Percentiles rank a stretch among this genome's conserved stretches.
phyloP scores from a whole-genome alignment of 2,329 filamentous ascomycete genomes.

The Tolypocladium pustulatum region DNA sequence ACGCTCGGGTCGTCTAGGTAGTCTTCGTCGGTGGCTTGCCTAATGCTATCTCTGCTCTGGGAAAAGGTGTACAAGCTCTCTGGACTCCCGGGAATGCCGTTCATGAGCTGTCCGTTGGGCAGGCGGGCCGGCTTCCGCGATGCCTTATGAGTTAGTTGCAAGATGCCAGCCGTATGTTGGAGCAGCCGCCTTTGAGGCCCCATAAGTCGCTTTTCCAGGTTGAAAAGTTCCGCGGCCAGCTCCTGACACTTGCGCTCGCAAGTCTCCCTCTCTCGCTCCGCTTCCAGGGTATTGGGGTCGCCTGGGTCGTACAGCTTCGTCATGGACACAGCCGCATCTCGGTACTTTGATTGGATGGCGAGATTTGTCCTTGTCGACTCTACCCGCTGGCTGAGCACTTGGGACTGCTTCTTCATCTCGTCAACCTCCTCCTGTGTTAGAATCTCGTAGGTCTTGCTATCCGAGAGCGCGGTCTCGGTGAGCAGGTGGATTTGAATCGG shows the following conservation, averaged over 20 bases:
- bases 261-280: slow-evolving; percentile 63
- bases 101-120: slow-evolving; percentile 29
- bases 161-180: slow-evolving; percentile 83
- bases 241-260: slow-evolving; percentile 80
- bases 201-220: slow-evolving; percentile 66
- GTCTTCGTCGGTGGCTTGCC: slow-evolving; percentile 42
- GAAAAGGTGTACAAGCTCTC: slow-evolving; percentile 66
- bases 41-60: slow-evolving; percentile 48
- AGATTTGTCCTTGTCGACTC: slow-evolving; percentile 75
- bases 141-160: slow-evolving; percentile 79
- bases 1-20: slow-evolving; percentile 70
- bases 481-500: slow-evolving; percentile 81
- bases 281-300: slow-evolving; percentile 36
- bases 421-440: slow-evolving; percentile 89
- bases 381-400: slow-evolving; percentile 62
- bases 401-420: slow-evolving; percentile 76
- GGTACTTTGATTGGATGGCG: slow-evolving; percentile 83
- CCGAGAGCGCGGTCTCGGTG: slow-evolving; percentile 83
- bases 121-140: slow-evolving; percentile 46
- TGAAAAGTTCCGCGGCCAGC: slow-evolving; percentile 68
- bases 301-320: slow-evolving; percentile 66
- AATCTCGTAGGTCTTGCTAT: slow-evolving; percentile 78
- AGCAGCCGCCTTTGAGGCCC: slow-evolving; percentile 66
- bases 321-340: slow-evolving; percentile 84
- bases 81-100: slow-evolving; percentile 61